Percentiles rank a stretch among this genome's conserved stretches.
These are phyloP conservation scores for Cyclotella kingstonii DNA, from an alignment of 108 stramenopile genomes.

Conservation along the genomic window DNA sequence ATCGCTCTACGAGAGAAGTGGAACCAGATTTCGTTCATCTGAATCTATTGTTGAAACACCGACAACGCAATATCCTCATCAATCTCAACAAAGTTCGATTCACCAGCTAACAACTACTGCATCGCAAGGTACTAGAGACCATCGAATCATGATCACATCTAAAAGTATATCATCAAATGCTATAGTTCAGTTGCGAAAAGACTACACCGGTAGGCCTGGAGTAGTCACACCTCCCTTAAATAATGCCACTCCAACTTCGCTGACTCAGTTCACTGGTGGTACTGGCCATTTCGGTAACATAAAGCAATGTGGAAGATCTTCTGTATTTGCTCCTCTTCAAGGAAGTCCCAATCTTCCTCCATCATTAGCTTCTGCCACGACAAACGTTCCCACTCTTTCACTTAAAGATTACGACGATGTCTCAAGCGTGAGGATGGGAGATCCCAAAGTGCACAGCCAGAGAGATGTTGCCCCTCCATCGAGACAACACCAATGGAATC, in stretches of 20 bases:
- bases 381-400: slow-evolving; percentile 21
- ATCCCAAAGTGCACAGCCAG: background rate
- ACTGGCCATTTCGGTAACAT: slow-evolving; percentile 6
- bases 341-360: slow-evolving; percentile 46
- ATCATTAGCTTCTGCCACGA: slow-evolving; percentile 6
- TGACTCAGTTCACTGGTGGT: slow-evolving; percentile 20
- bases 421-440: background rate
- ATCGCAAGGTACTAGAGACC: slow-evolving; percentile 22
- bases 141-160: slow-evolving; percentile 11
- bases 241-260: slow-evolving; percentile 24
- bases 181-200: slow-evolving; percentile 15
- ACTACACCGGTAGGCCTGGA: slow-evolving; percentile 24
- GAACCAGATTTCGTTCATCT: too few relatives aligned
- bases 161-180: slow-evolving; percentile 20
- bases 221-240: slow-evolving; percentile 47
- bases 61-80: too few relatives aligned
- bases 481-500: too few relatives aligned
- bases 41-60: too few relatives aligned
- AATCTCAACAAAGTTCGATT: too few relatives aligned
- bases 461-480: background rate
- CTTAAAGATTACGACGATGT: slow-evolving; percentile 14
- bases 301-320: slow-evolving; percentile 18
- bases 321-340: slow-evolving; percentile 46
- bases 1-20: slow-evolving; percentile 17
- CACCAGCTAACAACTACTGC: too few relatives aligned